Base-by-base conservation (phyloP, 2,329 filamentous ascomycete species). In the Aureobasidium sp. region DNA sequence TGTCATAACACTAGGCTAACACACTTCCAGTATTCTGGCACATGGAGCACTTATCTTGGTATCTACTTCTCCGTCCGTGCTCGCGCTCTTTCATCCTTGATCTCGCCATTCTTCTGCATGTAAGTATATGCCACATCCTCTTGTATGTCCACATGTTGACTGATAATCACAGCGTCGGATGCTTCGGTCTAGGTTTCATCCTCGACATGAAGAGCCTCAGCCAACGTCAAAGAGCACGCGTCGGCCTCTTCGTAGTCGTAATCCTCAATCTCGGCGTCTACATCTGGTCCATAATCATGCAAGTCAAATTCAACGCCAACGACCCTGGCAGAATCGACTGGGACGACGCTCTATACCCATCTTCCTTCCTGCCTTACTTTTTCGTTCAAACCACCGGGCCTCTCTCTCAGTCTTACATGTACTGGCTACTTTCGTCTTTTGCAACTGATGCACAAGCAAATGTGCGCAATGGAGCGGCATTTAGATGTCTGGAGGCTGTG, bases 131-230 rank as follows among this genome's bases (percentile, higher is more conserved):
- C 8, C 12, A 25, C 7, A 15, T 20, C 5, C 49, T n/a, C 2
- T 5, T 15, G 0, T 29, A 0, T 39, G 29, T 27, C 7, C 7
- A 78, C 76, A 0, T 69, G 22, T 11, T 34, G 31, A 45, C 72
- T 79, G 3, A 77, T 77, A 49, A 14, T 77, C 14, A 70, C 29
- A 69, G 58, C 41, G 60, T 80, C 39, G 78, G 78, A 22, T 80
- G 78, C 65, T 80, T 80, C 58, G 78, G 76, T 45, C 75, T 80
- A 5, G 78, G 78, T 1, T 80, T 79, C 62, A 75, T 94, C 81
- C 77, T 85, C 87, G 61, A 78, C 74, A 68, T 89, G 84, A 61
- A 95, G 75, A 29, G 88, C 84, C 65, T 84, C 77, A 9, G 89
- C 82, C 67, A 83, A 66, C 70, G 79, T 9, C 76, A 78, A 22